phyloP scores from a whole-genome alignment of 352 stramenopile species.

The Phytophthora crassamura region DNA sequence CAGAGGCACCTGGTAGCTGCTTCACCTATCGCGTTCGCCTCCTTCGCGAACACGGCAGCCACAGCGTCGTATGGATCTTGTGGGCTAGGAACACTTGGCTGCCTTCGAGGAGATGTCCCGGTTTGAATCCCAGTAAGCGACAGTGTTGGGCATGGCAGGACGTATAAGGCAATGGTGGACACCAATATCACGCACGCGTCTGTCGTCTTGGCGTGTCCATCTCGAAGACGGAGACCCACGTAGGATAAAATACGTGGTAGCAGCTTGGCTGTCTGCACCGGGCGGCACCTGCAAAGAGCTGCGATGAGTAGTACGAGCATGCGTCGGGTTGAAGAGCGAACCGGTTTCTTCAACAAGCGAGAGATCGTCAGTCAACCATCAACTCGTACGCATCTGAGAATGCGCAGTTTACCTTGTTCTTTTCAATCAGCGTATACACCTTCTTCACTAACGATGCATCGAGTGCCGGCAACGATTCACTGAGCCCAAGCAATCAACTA shows the following conservation, averaged over 20 bases:
- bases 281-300: slow-evolving; percentile 59
- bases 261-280: slow-evolving; percentile 37
- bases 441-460: slow-evolving; percentile 46
- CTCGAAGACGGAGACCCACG: slow-evolving; percentile 52
- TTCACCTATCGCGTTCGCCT: slow-evolving; percentile 55
- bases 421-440: slow-evolving; percentile 56
- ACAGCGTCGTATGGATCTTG: slow-evolving; percentile 41
- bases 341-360: slow-evolving; percentile 38
- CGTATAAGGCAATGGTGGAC: slow-evolving; percentile 54
- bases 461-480: slow-evolving; percentile 47
- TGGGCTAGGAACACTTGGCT: slow-evolving; percentile 7
- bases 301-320: slow-evolving; percentile 70
- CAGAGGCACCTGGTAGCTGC: slow-evolving; percentile 58
- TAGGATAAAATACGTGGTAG: slow-evolving; percentile 57
- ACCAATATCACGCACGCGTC: slow-evolving; percentile 64
- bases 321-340: slow-evolving; percentile 54
- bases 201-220: slow-evolving; percentile 62
- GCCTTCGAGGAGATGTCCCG: slow-evolving; percentile 6
- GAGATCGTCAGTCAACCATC: not conserved
- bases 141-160: slow-evolving; percentile 38
- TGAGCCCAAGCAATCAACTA: slow-evolving; percentile 17
- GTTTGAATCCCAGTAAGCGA: slow-evolving; percentile 4
- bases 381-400: not conserved
- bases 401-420: slow-evolving; percentile 54
- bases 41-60: slow-evolving; percentile 43